A percentile compares a stretch with the other conserved stretches of the same genome.
These are phyloP conservation scores for Ophiognomonia clavigignenti-juglandacearum DNA, from an alignment of 2,329 filamentous ascomycete species.

Conservation along the genomic window DNA sequence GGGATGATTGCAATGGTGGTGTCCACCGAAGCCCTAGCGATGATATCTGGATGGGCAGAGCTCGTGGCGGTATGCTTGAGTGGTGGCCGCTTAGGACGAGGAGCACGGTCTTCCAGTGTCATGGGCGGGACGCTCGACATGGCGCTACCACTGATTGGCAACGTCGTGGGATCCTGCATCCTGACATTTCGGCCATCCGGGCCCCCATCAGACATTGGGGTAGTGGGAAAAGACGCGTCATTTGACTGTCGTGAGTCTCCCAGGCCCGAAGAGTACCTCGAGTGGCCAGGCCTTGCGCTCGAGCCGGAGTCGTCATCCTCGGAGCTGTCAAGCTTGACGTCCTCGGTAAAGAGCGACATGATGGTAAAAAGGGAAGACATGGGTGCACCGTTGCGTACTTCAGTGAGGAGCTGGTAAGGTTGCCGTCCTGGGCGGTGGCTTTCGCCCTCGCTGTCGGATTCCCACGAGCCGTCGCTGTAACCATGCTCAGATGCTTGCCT, in stretches of 20 bases:
- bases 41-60: slow-evolving; percentile 93
- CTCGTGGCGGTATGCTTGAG: slow-evolving; percentile 49
- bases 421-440: slow-evolving; percentile 61
- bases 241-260: slow-evolving; percentile 26
- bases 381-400: slow-evolving; percentile 94
- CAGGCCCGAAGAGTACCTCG: slow-evolving; percentile 23
- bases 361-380: slow-evolving; percentile 99
- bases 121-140: slow-evolving; percentile 69
- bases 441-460: slow-evolving; percentile 57
- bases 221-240: slow-evolving; percentile 31
- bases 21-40: slow-evolving; percentile 91
- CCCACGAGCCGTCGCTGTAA: slow-evolving; percentile 39
- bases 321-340: slow-evolving; percentile 72
- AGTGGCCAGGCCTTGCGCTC: slow-evolving; percentile 21
- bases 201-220: slow-evolving; percentile 32
- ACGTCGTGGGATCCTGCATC: slow-evolving; percentile 24
- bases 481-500: slow-evolving; percentile 36
- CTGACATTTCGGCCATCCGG: slow-evolving; percentile 15
- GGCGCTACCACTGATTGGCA: slow-evolving; percentile 27
- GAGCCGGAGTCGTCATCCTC: slow-evolving; percentile 51
- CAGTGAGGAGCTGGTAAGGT: slow-evolving; percentile 89
- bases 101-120: slow-evolving; percentile 53
- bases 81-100: slow-evolving; percentile 31
- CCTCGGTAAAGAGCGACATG: slow-evolving; percentile 93
- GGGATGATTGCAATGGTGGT: slow-evolving; percentile 98